Percentiles rank a stretch among this genome's conserved stretches.
These are phyloP conservation scores for Colletotrichum sp. DNA, from an alignment of 2,329 filamentous ascomycete species.

Conservation along the genomic window DNA sequence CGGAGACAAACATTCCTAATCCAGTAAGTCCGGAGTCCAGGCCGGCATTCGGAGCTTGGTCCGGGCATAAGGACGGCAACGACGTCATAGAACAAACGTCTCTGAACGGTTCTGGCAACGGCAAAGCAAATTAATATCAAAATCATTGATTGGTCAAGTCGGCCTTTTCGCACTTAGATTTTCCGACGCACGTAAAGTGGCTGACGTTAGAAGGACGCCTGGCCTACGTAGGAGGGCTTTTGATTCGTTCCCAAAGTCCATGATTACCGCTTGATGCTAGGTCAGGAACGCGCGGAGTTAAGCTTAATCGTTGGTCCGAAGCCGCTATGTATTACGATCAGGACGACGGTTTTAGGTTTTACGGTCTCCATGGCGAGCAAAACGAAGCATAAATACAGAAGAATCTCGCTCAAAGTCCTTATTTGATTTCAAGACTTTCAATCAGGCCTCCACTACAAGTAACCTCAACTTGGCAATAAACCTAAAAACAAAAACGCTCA, in stretches of 20 bases:
- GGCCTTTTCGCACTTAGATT: neutral
- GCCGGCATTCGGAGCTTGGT: neutral
- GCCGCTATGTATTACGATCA: neutral
- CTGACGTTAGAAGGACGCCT: neutral
- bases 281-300: neutral
- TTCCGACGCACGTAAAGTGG: neutral
- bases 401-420: neutral
- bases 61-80: neutral
- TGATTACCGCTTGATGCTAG: neutral
- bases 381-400: neutral
- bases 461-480: too few species aligned
- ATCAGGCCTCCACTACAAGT: neutral
- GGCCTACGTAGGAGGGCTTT: neutral
- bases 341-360: neutral
- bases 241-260: neutral
- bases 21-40: neutral
- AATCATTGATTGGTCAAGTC: neutral
- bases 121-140: neutral
- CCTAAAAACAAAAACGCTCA: too few species aligned
- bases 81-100: neutral
- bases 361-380: neutral
- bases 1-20: neutral
- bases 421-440: rapidly evolving
- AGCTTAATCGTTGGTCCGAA: neutral
- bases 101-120: neutral